Conservation (phyloP, 2,329 filamentous ascomycete genomes). For the Apiospora sp. region DNA sequence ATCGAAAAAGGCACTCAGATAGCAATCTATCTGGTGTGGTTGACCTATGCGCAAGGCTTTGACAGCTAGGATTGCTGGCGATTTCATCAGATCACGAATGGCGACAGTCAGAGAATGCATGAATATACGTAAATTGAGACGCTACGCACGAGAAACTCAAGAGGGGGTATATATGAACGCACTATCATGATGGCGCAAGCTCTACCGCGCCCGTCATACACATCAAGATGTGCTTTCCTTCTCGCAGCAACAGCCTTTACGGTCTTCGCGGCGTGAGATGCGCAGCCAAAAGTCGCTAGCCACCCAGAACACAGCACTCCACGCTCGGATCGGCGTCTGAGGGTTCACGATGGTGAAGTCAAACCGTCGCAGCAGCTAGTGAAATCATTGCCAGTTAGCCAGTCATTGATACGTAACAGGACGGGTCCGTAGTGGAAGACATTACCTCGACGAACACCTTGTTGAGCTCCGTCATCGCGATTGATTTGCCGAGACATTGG, state of each 20-base stretch:
- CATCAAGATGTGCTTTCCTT: background rate
- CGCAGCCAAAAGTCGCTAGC: constrained; percentile 37
- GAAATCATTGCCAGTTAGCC: background rate
- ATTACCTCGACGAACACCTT: constrained; percentile 52
- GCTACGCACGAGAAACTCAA: background rate
- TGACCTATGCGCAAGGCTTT: no score
- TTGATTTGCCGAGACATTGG: constrained; percentile 51
- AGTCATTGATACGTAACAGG: background rate
- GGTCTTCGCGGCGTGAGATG: constrained; percentile 50
- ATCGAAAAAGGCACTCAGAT: no score
- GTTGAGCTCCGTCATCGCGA: constrained; percentile 53
- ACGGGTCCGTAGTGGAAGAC: constrained; percentile 23
- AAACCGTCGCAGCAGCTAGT: constrained; percentile 34
- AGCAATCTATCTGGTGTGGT: no score
- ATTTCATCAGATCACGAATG: background rate
- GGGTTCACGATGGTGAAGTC: constrained; percentile 36
- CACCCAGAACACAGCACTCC: constrained; percentile 36
- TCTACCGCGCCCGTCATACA: background rate
- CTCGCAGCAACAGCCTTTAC: background rate
- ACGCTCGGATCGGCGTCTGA: constrained; percentile 32
- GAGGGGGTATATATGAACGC: constrained; percentile 16
- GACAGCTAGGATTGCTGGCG: background rate
- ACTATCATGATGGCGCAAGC: background rate
- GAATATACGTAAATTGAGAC: background rate
- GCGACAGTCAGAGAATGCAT: background rate